A percentile compares a stretch with the other conserved stretches of the same genome.
phyloP scores from a whole-genome alignment of 2,329 filamentous ascomycete species.

The Penicillium sp. region DNA sequence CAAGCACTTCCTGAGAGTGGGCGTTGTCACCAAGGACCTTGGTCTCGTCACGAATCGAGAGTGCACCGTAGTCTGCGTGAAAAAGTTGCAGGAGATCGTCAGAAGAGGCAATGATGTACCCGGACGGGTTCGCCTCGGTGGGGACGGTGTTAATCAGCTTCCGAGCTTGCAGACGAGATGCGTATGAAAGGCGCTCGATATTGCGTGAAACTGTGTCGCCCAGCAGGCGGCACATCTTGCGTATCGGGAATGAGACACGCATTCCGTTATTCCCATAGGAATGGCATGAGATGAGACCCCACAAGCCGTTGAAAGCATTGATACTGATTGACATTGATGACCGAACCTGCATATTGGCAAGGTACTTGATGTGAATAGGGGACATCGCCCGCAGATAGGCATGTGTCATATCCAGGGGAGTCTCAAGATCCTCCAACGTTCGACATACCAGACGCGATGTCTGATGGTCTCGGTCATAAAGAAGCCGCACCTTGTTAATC shows the following conservation, averaged over 20 bases:
- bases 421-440: constrained; percentile 58
- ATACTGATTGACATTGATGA: constrained; percentile 94
- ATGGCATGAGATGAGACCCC: constrained; percentile 85
- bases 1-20: constrained; percentile 75
- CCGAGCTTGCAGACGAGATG: constrained; percentile 74
- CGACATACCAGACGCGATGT: constrained; percentile 79
- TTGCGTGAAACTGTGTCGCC: constrained; percentile 82
- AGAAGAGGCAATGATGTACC: constrained; percentile 85
- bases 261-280: constrained; percentile 76
- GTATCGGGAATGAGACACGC: constrained; percentile 86
- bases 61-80: constrained; percentile 77
- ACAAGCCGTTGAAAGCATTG: constrained; percentile 77
- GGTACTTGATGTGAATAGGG: constrained; percentile 83
- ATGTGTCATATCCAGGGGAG: constrained; percentile 76
- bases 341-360: constrained; percentile 84
- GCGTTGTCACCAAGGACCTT: constrained; percentile 74
- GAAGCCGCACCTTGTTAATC: constrained; percentile 78
- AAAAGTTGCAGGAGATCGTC: constrained; percentile 81
- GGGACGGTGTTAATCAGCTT: constrained; percentile 86
- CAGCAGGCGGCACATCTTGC: constrained; percentile 85
- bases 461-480: constrained; percentile 78
- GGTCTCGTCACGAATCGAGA: constrained; percentile 83
- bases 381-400: constrained; percentile 75
- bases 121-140: constrained; percentile 74
- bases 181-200: constrained; percentile 81